Conservation (phyloP, 1,284 basidiomycete genomes). For the Ustilago trichophora region DNA sequence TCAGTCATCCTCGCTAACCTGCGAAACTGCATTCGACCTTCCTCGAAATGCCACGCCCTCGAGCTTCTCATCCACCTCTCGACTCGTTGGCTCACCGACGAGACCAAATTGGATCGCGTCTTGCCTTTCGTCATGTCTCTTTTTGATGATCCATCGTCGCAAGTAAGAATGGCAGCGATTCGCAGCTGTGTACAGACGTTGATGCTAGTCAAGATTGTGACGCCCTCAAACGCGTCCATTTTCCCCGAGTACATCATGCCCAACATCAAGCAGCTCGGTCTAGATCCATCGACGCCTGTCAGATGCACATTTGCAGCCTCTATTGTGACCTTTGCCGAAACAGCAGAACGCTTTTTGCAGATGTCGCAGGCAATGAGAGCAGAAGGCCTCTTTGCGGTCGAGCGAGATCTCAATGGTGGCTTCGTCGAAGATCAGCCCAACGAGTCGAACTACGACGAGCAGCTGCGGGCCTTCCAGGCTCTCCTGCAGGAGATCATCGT, state of each 20-base stretch:
- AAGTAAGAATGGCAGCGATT: conserved; percentile 76
- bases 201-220: conserved; percentile 82
- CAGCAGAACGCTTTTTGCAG: conserved; percentile 84
- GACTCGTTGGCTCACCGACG: conserved; percentile 81
- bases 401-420: conserved; percentile 76
- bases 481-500: conserved; percentile 88
- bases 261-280: conserved; percentile 81
- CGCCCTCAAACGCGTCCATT: conserved; percentile 83
- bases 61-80: conserved; percentile 87
- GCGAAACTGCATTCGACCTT: conserved; percentile 85
- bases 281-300: conserved; percentile 86
- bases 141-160: conserved; percentile 81
- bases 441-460: conserved; percentile 52
- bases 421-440: conserved; percentile 46
- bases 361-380: conserved; percentile 89
- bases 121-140: conserved; percentile 90
- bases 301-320: conserved; percentile 87
- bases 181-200: conserved; percentile 85
- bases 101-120: conserved; percentile 92
- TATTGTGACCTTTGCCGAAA: conserved; percentile 83
- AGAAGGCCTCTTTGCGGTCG: conserved; percentile 78
- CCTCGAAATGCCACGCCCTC: conserved; percentile 83
- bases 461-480: conserved; percentile 81
- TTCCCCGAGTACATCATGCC: conserved; percentile 96
- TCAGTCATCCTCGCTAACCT: conserved; percentile 89